Conservation (phyloP, 148 eudicot genomes). For the Camellia granthamiana region DNA sequence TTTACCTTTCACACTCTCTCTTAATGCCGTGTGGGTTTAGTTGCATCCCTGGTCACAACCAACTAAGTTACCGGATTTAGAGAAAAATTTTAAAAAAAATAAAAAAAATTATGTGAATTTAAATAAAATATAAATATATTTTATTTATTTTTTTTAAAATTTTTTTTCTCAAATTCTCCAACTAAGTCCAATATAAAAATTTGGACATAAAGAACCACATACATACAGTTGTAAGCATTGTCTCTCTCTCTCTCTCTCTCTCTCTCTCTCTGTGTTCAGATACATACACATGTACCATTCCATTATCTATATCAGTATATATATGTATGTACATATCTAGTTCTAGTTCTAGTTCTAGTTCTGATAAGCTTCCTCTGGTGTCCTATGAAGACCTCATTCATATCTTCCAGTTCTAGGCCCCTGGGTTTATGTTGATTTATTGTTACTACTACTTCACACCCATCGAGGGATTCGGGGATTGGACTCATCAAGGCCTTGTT, state of each 20-base stretch:
- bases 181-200: no score
- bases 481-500: background rate
- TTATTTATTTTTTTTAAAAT: no score
- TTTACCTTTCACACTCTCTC: no score
- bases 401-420: conserved; percentile 16
- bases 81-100: no score
- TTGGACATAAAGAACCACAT: no score
- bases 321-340: background rate
- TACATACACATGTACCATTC: background rate
- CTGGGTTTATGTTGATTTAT: background rate
- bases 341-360: background rate
- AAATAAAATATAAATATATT: no score
- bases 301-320: background rate
- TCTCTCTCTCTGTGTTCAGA: background rate
- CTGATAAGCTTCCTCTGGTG: conserved; percentile 5
- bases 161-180: no score
- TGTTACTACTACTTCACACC: conserved; percentile 7
- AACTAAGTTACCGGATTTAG: no score
- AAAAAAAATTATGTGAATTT: no score
- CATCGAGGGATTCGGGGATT: conserved; percentile 20
- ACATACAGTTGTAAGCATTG: no score
- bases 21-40: no score
- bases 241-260: background rate
- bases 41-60: no score
- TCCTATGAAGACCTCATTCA: conserved; percentile 1